Conservation (phyloP, 805 yeast species). For the Candida hispaniensis region DNA sequence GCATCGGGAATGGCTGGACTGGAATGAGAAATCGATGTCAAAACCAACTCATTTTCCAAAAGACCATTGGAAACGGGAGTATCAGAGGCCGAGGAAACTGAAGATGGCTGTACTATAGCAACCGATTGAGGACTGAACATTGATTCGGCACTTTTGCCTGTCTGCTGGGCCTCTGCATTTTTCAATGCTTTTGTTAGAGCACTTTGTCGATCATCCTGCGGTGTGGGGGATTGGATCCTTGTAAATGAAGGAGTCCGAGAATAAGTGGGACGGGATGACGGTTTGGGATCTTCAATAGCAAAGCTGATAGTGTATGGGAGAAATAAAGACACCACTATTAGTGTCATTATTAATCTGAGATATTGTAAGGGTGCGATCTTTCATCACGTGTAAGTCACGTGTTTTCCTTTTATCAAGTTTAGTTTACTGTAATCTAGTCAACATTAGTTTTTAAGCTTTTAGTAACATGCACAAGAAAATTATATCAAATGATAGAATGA, state of each 20-base stretch:
- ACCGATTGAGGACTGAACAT: constrained; percentile 1
- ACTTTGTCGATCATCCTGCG: constrained; percentile 3
- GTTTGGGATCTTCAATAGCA: constrained; percentile 17
- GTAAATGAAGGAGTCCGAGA: constrained; percentile 1
- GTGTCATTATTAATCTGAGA: constrained; percentile 5
- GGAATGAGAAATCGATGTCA: constrained; percentile 3
- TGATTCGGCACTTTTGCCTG: constrained; percentile 2
- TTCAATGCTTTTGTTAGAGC: too few relatives aligned
- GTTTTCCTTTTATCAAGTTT: too few relatives aligned
- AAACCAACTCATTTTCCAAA: constrained; percentile 7
- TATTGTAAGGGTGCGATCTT: too few relatives aligned
- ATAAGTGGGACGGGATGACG: not conserved
- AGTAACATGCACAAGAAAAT: too few relatives aligned
- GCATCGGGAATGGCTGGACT: constrained; percentile 3
- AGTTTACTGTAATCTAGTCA: too few relatives aligned
- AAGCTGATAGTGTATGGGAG: constrained; percentile 28
- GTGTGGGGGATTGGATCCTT: constrained; percentile 8
- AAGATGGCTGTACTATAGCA: too few relatives aligned
- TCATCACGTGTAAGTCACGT: too few relatives aligned
- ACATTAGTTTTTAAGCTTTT: too few relatives aligned
- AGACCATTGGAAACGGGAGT: too few relatives aligned
- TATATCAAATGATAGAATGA: too few relatives aligned
- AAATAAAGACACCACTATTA: constrained; percentile 16
- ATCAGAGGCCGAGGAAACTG: too few relatives aligned
- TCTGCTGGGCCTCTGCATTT: too few relatives aligned